Conservation (phyloP, 495 filamentous ascomycete genomes). For the Aspergillus bertholletiae region DNA sequence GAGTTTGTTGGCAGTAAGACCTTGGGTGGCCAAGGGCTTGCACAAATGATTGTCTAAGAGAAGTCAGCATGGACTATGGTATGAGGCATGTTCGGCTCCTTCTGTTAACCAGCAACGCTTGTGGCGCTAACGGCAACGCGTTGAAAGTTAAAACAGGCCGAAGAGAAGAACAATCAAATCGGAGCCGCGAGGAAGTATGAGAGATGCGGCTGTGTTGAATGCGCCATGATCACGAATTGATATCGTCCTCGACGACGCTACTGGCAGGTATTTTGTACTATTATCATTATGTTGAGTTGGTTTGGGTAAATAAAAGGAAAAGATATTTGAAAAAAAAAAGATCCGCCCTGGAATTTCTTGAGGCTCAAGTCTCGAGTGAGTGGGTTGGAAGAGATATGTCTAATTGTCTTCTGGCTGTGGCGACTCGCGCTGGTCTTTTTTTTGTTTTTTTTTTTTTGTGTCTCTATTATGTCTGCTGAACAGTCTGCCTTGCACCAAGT, state of each 20-base stretch:
- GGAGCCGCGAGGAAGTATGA: slow-evolving; percentile 2
- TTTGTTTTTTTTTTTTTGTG: slow-evolving; percentile 6
- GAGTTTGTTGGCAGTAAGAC: slow-evolving; percentile 97
- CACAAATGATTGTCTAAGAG: slow-evolving; percentile 92
- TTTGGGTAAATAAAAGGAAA: too few species aligned
- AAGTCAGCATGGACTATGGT: not conserved
- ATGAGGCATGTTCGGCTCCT: not conserved
- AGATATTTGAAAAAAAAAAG: not conserved
- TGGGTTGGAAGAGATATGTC: slow-evolving; percentile 1
- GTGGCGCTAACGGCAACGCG: not conserved
- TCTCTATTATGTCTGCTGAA: slow-evolving; percentile 2
- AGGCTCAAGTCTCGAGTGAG: not conserved
- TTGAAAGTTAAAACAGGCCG: not conserved
- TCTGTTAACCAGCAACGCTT: not conserved
- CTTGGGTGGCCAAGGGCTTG: slow-evolving; percentile 86
- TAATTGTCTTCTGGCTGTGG: slow-evolving; percentile 4
- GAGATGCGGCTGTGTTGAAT: slow-evolving; percentile 7
- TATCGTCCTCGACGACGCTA: slow-evolving; percentile 13
- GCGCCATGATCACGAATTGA: slow-evolving; percentile 24
- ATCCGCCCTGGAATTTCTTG: not conserved
- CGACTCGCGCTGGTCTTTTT: slow-evolving; percentile 1
- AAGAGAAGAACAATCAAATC: not conserved
- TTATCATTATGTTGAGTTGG: slow-evolving; percentile 8
- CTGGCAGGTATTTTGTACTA: slow-evolving; percentile 19
- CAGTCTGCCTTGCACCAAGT: not conserved